Conservation (phyloP, 441 rosid species). For the Rhodomyrtus psidioides region DNA sequence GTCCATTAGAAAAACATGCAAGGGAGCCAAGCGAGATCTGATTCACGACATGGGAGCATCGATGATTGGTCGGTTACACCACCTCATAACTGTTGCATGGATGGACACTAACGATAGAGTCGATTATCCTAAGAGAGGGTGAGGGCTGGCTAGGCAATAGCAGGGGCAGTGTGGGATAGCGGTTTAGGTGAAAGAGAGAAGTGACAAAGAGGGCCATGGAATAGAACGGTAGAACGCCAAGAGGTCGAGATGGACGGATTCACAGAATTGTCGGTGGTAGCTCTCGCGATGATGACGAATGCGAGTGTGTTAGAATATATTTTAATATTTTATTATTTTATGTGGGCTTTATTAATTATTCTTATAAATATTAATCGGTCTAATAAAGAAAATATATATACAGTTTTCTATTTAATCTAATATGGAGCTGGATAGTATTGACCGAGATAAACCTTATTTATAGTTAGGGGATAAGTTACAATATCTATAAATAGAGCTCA, state of each 20-base stretch:
- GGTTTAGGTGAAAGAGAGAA: background rate
- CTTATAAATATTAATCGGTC: too few relatives aligned
- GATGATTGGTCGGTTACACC: background rate
- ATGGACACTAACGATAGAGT: background rate
- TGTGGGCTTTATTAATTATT: too few relatives aligned
- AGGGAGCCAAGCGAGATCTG: rapidly evolving
- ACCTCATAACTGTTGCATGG: background rate
- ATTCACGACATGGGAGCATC: background rate
- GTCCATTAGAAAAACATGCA: too few relatives aligned
- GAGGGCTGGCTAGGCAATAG: background rate
- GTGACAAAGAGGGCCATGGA: too few relatives aligned
- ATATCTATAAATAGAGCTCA: too few relatives aligned
- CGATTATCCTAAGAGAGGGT: background rate
- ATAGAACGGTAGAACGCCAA: background rate
- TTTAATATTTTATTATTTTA: too few relatives aligned
- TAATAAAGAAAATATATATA: too few relatives aligned
- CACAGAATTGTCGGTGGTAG: background rate
- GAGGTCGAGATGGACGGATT: too few relatives aligned
- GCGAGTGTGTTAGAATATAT: background rate
- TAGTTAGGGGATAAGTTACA: too few relatives aligned
- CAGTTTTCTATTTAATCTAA: too few relatives aligned
- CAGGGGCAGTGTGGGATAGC: rapidly evolving
- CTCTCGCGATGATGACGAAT: background rate
- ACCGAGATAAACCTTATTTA: too few relatives aligned
- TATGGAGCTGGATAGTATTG: too few relatives aligned